Percentiles rank a stretch among this genome's conserved stretches.
Evolutionary conservation across 2,329 filamentous ascomycete genomes (phyloP).

Genomic region (Pseudomassariella vexata): DNA sequence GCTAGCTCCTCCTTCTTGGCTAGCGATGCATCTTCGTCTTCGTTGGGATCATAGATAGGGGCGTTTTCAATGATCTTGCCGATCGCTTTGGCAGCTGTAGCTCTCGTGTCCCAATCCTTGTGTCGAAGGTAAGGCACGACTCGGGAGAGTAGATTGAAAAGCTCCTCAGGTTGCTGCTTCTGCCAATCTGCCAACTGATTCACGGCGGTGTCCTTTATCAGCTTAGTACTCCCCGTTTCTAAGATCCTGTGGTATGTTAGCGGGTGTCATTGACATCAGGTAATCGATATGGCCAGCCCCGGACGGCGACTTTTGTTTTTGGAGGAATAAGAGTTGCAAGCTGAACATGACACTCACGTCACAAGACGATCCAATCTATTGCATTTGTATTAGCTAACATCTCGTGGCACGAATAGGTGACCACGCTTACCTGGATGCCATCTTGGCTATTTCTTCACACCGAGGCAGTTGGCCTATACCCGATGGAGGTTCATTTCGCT

Average conservation of each 20-base stretch:
- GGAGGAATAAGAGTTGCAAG: background rate
- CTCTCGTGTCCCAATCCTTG: constrained; percentile 95
- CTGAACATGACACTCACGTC: constrained; percentile 62
- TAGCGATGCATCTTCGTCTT: constrained; percentile 51
- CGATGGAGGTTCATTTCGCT: constrained; percentile 9
- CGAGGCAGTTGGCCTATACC: constrained; percentile 8
- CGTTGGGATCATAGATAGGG: constrained; percentile 81
- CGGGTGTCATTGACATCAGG: too few species aligned
- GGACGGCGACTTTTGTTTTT: too few species aligned
- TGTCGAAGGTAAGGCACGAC: constrained; percentile 94
- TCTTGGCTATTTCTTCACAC: constrained; percentile 34
- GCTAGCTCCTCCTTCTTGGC: constrained; percentile 37
- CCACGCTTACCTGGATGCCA: constrained; percentile 48
- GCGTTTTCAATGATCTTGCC: constrained; percentile 92
- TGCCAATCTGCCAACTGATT: constrained; percentile 97
- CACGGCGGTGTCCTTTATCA: constrained; percentile 95
- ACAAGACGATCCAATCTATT: constrained; percentile 75
- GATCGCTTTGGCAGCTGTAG: constrained; percentile 87
- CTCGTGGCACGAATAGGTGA: background rate
- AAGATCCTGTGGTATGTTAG: constrained; percentile 84
- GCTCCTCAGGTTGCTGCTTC: constrained; percentile 93
- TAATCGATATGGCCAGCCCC: too few species aligned
- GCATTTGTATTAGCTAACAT: constrained; percentile 24
- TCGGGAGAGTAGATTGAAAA: constrained; percentile 89
- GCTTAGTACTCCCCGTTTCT: constrained; percentile 91